phyloP scores from a whole-genome alignment of 129 eudicot genomes.

The Flaveria trinervia region DNA sequence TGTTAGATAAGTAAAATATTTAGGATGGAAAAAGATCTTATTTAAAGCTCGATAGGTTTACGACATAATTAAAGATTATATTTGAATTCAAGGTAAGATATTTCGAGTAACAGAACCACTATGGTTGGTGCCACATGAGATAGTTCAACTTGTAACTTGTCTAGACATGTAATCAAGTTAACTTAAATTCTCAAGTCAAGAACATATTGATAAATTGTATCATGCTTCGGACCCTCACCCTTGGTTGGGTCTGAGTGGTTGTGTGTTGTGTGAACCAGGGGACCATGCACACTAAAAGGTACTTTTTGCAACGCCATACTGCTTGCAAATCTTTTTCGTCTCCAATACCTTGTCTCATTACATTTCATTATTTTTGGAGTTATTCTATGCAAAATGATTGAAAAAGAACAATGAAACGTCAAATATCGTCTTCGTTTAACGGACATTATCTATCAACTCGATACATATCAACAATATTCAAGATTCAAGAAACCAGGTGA shows the following conservation, averaged over 20 bases:
- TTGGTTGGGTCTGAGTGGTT: constrained; percentile 29
- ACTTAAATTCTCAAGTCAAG: too few relatives aligned
- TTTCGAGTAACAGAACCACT: too few relatives aligned
- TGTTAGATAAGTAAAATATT: too few relatives aligned
- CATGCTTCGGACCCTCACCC: constrained; percentile 26
- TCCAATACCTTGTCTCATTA: constrained; percentile 34
- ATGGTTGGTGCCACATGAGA: too few relatives aligned
- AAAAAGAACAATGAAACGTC: neutral
- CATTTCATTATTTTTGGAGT: constrained; percentile 1
- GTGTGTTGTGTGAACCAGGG: constrained; percentile 35
- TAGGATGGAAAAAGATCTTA: too few relatives aligned
- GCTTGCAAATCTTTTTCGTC: constrained; percentile 21
- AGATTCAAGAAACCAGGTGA: too few relatives aligned
- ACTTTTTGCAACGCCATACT: constrained; percentile 30
- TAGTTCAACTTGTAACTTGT: too few relatives aligned
- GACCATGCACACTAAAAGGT: constrained; percentile 31
- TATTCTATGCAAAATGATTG: neutral
- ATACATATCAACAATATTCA: too few relatives aligned
- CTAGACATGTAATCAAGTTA: too few relatives aligned
- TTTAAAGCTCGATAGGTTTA: too few relatives aligned
- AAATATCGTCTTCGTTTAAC: neutral
- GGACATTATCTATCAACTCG: neutral
- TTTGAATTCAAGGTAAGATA: too few relatives aligned
- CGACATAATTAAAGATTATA: too few relatives aligned
- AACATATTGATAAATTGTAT: constrained; percentile 29